phyloP scores from a whole-genome alignment of 2,329 filamentous ascomycete species.

The Orbilia ellipsospora region DNA sequence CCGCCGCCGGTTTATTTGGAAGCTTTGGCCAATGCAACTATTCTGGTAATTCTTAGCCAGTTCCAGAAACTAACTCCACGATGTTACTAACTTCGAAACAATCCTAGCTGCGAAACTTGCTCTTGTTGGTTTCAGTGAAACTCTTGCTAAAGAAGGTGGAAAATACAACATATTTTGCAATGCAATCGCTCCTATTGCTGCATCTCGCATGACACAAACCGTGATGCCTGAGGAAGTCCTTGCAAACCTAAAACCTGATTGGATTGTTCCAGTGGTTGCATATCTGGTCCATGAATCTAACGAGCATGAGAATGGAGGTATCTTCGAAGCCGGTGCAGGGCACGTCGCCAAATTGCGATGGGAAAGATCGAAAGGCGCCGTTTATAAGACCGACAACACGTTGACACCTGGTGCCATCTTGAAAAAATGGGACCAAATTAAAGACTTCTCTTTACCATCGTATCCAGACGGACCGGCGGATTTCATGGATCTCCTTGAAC shows the following conservation, averaged over 20 bases:
- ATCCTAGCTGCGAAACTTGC: conserved; percentile 84
- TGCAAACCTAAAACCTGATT: conserved; percentile 86
- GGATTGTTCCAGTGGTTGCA: conserved; percentile 93
- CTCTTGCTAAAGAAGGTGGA: conserved; percentile 92
- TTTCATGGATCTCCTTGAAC: conserved; percentile 85
- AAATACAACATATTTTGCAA: conserved; percentile 99
- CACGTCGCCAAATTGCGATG: conserved; percentile 93
- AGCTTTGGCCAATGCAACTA: conserved; percentile 97
- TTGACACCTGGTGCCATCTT: conserved; percentile 89
- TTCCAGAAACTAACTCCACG: background rate
- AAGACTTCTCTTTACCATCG: conserved; percentile 84
- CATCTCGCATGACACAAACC: conserved; percentile 93
- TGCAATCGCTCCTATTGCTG: conserved; percentile 93
- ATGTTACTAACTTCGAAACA: conserved; percentile 39
- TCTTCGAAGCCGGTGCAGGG: conserved; percentile 93
- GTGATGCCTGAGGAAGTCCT: conserved; percentile 95
- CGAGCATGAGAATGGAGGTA: conserved; percentile 81
- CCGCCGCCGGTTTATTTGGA: conserved; percentile 94
- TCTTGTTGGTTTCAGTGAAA: conserved; percentile 97
- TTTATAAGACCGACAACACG: conserved; percentile 87
- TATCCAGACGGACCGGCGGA: conserved; percentile 87
- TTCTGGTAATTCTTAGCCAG: conserved; percentile 69
- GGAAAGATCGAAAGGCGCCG: conserved; percentile 89
- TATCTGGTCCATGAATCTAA: conserved; percentile 87
- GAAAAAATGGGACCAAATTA: conserved; percentile 87